phyloP scores from a whole-genome alignment of 352 stramenopile species.

The Phytophthora fragariae region DNA sequence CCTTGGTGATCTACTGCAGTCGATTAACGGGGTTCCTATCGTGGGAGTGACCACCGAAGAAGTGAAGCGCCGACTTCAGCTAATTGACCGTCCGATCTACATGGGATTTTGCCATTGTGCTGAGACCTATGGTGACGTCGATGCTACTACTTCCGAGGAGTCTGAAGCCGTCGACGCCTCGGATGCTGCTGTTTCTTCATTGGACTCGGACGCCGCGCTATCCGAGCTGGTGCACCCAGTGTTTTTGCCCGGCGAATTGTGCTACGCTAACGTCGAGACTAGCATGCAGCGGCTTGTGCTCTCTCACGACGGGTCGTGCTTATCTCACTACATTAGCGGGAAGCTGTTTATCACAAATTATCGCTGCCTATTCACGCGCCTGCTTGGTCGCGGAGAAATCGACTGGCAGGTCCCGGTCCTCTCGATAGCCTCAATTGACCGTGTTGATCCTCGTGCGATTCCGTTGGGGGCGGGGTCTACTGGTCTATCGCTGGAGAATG shows the following conservation, averaged over 20 bases:
- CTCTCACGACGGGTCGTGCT: slow-evolving; percentile 70
- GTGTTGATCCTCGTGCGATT: slow-evolving; percentile 48
- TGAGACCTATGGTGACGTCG: slow-evolving; percentile 13
- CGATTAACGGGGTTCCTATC: slow-evolving; percentile 85
- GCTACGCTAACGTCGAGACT: slow-evolving; percentile 81
- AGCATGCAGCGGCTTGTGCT: slow-evolving; percentile 70
- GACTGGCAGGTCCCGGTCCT: slow-evolving; percentile 84
- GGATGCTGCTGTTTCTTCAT: neutral
- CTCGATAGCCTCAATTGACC: slow-evolving; percentile 75
- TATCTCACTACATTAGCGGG: slow-evolving; percentile 75
- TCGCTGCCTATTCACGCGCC: slow-evolving; percentile 75
- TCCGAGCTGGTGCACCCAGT: slow-evolving; percentile 29
- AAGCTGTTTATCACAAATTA: slow-evolving; percentile 89
- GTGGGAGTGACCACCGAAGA: slow-evolving; percentile 77
- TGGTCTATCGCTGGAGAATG: slow-evolving; percentile 54
- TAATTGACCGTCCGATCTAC: slow-evolving; percentile 70
- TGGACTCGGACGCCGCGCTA: slow-evolving; percentile 13
- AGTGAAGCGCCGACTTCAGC: slow-evolving; percentile 79
- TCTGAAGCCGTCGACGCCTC: slow-evolving; percentile 21
- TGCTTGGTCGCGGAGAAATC: slow-evolving; percentile 58
- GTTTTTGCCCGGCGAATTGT: slow-evolving; percentile 80
- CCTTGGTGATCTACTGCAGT: slow-evolving; percentile 76
- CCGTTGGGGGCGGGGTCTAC: slow-evolving; percentile 30
- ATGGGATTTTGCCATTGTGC: slow-evolving; percentile 74
- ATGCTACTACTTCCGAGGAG: slow-evolving; percentile 10